These are phyloP conservation scores for Cucurbita moschata DNA, from an alignment of 306 rosid species.

Conservation along the genomic window DNA sequence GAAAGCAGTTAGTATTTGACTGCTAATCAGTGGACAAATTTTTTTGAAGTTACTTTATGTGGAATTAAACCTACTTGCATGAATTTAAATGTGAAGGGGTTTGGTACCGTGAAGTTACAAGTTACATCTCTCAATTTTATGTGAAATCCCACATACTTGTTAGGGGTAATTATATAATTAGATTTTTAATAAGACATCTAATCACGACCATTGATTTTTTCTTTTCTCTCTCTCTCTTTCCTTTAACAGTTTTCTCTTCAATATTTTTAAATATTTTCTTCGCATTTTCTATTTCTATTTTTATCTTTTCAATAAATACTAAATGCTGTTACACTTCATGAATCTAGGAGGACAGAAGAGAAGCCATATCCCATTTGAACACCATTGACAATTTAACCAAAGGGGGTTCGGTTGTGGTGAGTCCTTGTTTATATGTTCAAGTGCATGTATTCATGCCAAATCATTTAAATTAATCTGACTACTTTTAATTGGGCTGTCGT, in stretches of 20 bases:
- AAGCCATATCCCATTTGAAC: conserved; percentile 42
- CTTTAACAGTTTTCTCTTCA: neutral
- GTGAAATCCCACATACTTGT: neutral
- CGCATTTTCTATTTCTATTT: neutral
- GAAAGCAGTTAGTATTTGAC: neutral
- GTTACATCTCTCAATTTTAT: neutral
- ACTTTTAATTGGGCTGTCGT: neutral
- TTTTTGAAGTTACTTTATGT: neutral
- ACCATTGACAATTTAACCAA: conserved; percentile 35
- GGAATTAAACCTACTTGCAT: neutral
- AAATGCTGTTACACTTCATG: neutral
- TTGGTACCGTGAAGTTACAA: neutral
- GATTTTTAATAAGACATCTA: neutral
- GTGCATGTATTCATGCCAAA: neutral
- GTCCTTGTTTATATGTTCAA: conserved; percentile 16
- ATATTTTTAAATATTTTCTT: neutral
- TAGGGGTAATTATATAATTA: neutral
- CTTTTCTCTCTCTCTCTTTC: neutral
- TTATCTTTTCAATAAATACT: neutral
- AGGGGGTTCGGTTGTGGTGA: conserved; percentile 57
- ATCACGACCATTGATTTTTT: neutral
- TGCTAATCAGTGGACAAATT: neutral
- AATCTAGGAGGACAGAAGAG: conserved; percentile 56
- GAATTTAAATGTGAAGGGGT: neutral
- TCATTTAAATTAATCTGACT: neutral